A percentile compares a stretch with the other conserved stretches of the same genome.
Evolutionary conservation across 345 rosid genomes (phyloP).

Genomic region (Citrus glauca): DNA sequence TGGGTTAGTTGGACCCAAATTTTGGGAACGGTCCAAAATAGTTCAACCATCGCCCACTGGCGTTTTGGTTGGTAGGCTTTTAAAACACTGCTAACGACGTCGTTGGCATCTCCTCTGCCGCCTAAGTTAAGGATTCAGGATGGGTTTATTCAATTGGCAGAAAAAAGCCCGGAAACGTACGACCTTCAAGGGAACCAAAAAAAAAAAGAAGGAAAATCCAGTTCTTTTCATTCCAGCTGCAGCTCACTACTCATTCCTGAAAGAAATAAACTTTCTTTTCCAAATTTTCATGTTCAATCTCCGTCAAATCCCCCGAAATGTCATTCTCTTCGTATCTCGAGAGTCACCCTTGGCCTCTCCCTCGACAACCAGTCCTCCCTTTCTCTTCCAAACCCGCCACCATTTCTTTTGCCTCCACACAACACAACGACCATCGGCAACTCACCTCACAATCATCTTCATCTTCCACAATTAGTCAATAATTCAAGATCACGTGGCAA

Average conservation of each 20-base stretch:
- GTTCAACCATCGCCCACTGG: not conserved
- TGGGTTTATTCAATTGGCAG: not conserved
- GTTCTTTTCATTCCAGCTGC: not conserved
- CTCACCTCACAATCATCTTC: slow-evolving; percentile 28
- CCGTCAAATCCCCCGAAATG: slow-evolving; percentile 29
- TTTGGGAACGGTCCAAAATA: not conserved
- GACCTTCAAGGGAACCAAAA: not conserved
- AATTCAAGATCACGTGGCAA: no score
- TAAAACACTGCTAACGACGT: not conserved
- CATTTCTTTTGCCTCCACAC: slow-evolving; percentile 33
- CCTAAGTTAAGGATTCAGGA: not conserved
- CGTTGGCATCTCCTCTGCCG: not conserved
- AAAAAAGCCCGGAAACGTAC: not conserved
- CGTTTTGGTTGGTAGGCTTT: not conserved
- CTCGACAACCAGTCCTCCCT: slow-evolving; percentile 21
- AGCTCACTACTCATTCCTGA: no score
- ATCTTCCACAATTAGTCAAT: not conserved
- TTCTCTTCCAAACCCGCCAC: slow-evolving; percentile 29
- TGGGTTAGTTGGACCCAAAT: not conserved
- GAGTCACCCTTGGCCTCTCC: slow-evolving; percentile 46
- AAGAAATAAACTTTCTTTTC: no score
- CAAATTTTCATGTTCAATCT: slow-evolving; percentile 1
- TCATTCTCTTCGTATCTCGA: slow-evolving; percentile 54
- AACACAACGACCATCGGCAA: slow-evolving; percentile 19
- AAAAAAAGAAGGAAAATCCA: not conserved